These are phyloP conservation scores for Cordyceps militaris DNA, from an alignment of 2,329 filamentous ascomycete genomes.

Conservation along the genomic window DNA sequence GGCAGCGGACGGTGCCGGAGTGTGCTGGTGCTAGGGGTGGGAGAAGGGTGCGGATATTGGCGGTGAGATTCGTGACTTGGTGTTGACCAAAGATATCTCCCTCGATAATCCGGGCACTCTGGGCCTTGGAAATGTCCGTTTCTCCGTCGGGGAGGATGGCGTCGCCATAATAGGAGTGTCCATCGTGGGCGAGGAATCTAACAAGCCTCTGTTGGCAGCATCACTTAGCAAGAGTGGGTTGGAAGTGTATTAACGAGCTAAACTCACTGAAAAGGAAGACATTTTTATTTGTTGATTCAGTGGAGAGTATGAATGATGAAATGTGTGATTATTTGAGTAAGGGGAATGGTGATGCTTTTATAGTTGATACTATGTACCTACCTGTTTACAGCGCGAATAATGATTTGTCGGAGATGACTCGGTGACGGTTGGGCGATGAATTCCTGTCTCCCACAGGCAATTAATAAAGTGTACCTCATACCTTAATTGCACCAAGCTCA, in stretches of 20 bases:
- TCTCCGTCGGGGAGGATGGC: conserved; percentile 58
- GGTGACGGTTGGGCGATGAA: neutral
- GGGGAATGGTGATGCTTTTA: neutral
- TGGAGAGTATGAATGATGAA: neutral
- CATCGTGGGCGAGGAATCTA: conserved; percentile 66
- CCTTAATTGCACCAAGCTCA: no score
- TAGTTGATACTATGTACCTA: neutral
- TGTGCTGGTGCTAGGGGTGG: conserved; percentile 56
- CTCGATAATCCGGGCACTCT: conserved; percentile 53
- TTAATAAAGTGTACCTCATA: no score
- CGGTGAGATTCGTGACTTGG: conserved; percentile 55
- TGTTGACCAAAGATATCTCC: conserved; percentile 62
- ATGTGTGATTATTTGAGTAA: neutral
- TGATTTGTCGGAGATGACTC: neutral
- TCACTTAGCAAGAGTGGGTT: conserved; percentile 4
- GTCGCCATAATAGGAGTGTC: conserved; percentile 65
- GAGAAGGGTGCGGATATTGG: conserved; percentile 50
- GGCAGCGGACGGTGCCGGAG: conserved; percentile 59
- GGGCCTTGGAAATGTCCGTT: conserved; percentile 53
- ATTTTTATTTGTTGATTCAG: conserved; percentile 5
- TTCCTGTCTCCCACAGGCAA: no score
- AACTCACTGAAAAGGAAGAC: conserved; percentile 12
- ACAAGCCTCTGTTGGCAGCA: conserved; percentile 52
- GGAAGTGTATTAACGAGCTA: neutral
- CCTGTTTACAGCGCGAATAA: neutral